These are phyloP conservation scores for Aspergillus floridensis DNA, from an alignment of 2,329 filamentous ascomycete genomes.

Conservation along the genomic window DNA sequence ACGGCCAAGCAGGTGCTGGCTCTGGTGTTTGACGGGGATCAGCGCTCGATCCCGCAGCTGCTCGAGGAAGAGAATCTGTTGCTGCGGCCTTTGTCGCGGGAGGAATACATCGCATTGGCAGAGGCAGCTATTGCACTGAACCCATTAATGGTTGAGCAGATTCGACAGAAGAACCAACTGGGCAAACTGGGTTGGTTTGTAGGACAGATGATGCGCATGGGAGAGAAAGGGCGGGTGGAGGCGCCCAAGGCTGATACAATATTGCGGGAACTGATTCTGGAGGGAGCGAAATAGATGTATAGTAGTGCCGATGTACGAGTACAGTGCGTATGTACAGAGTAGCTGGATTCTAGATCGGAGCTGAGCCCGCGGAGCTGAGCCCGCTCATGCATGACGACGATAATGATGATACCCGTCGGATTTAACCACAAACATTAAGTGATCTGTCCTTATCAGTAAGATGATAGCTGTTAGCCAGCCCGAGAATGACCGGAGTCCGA, in stretches of 20 bases:
- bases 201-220: conserved; percentile 64
- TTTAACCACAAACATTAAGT: too few species aligned
- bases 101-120: conserved; percentile 57
- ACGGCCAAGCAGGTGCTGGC: conserved; percentile 61
- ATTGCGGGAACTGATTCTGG: conserved; percentile 50
- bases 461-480: too few species aligned
- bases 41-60: conserved; percentile 50
- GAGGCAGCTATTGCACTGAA: conserved; percentile 54
- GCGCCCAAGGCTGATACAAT: conserved; percentile 57
- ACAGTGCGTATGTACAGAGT: background rate
- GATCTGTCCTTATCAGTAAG: too few species aligned
- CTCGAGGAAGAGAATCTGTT: conserved; percentile 57
- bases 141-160: conserved; percentile 57
- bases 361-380: too few species aligned
- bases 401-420: conserved; percentile 22
- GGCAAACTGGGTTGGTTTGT: conserved; percentile 69
- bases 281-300: conserved; percentile 9
- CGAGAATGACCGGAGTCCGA: too few species aligned
- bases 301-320: background rate
- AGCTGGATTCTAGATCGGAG: background rate
- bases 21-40: conserved; percentile 53
- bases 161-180: conserved; percentile 57
- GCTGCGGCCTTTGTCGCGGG: conserved; percentile 53
- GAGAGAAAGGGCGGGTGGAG: conserved; percentile 61
- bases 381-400: background rate